phyloP scores from a whole-genome alignment of 306 rosid genomes.

The Vicia sativa region DNA sequence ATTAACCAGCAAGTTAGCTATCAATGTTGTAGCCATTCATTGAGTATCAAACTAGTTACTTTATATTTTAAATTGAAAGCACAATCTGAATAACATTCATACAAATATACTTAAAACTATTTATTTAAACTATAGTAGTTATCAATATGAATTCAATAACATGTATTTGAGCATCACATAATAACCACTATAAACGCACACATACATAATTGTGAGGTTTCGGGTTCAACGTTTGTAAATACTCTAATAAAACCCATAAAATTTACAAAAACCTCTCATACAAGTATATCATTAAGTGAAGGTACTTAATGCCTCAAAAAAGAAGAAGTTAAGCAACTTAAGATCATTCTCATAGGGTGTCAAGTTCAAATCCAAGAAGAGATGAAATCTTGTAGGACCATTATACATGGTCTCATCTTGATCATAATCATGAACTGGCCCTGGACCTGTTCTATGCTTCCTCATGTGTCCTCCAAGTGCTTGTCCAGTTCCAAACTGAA shows the following conservation, averaged over 20 bases:
- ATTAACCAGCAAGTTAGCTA: too few species aligned
- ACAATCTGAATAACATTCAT: too few species aligned
- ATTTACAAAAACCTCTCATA: not conserved
- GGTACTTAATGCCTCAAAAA: not conserved
- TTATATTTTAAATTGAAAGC: too few species aligned
- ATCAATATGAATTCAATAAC: too few species aligned
- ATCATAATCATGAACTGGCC: not conserved
- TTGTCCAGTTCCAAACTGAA: conserved; percentile 62
- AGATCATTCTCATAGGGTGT: conserved; percentile 49
- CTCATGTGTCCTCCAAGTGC: conserved; percentile 89
- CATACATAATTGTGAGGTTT: too few species aligned
- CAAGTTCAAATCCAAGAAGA: conserved; percentile 56
- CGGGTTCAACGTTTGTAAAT: not conserved
- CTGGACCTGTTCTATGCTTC: conserved; percentile 49
- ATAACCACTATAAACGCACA: too few species aligned
- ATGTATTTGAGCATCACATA: too few species aligned
- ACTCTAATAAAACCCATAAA: conserved; percentile 19
- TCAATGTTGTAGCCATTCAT: too few species aligned
- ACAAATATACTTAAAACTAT: too few species aligned
- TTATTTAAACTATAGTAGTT: too few species aligned
- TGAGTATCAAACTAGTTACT: too few species aligned
- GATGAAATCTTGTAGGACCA: conserved; percentile 26
- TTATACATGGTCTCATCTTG: conserved; percentile 33
- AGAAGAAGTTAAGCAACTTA: not conserved
- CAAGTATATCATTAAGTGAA: not conserved